These are phyloP conservation scores for Dinochytrium kinnereticum DNA, from an alignment of 371 early-diverging fungal species.

Conservation along the genomic window DNA sequence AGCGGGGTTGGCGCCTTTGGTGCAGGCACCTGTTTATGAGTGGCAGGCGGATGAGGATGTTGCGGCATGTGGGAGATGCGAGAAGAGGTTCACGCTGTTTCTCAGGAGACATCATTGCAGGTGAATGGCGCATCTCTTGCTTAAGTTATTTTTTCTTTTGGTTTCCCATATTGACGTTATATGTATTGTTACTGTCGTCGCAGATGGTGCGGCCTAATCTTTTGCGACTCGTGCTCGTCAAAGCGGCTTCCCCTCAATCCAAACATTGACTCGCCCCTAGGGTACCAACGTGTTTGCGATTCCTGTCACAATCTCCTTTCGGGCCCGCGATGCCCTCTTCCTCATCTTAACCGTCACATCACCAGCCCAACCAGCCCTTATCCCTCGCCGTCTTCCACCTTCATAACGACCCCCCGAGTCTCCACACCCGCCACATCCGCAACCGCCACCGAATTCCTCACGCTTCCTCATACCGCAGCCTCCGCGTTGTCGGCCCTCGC, in stretches of 20 bases:
- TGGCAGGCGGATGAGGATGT: constrained; percentile 81
- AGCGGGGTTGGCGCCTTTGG: constrained; percentile 12
- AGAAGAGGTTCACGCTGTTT: constrained; percentile 65
- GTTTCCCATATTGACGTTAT: neutral
- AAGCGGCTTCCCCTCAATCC: constrained; percentile 13
- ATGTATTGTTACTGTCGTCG: neutral
- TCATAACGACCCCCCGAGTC: too few species aligned
- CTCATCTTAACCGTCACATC: constrained; percentile 5
- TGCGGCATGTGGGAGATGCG: constrained; percentile 67
- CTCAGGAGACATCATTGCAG: constrained; percentile 65
- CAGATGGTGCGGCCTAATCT: constrained; percentile 81
- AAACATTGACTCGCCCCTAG: neutral
- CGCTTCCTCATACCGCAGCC: constrained; percentile 11
- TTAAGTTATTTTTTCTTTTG: constrained; percentile 6
- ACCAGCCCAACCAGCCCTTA: neutral
- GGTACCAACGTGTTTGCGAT: constrained; percentile 28
- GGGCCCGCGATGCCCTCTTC: constrained; percentile 8
- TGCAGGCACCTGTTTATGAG: constrained; percentile 49
- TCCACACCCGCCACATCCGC: too few species aligned
- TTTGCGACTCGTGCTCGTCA: constrained; percentile 68
- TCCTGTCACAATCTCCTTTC: constrained; percentile 16
- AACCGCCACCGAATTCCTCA: too few species aligned
- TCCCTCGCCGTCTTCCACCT: neutral
- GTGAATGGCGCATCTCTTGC: neutral
- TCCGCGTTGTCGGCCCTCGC: neutral